phyloP scores from a whole-genome alignment of 225 moss, liverwort and hornwort genomes.

The Polytrichum commune region DNA sequence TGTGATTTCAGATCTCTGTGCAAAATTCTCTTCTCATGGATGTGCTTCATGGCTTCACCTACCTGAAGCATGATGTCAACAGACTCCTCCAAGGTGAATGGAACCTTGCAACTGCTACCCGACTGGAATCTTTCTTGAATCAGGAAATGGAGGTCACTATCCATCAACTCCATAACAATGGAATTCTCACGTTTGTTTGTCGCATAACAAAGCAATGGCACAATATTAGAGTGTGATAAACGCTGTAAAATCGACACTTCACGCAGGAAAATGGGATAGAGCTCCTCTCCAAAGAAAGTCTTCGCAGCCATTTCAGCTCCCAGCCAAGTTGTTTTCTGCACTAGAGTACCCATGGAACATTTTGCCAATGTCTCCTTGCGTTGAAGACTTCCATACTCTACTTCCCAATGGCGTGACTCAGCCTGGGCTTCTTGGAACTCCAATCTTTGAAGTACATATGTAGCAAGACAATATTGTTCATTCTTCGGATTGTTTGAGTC shows the following conservation, averaged over 20 bases:
- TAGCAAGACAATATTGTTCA: not conserved
- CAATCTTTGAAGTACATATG: not conserved
- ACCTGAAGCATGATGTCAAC: constrained; percentile 6
- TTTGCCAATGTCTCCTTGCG: not conserved
- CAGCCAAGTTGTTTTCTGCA: constrained; percentile 1
- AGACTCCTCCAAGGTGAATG: not conserved
- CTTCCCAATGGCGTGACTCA: not conserved
- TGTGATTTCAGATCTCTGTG: constrained; percentile 8
- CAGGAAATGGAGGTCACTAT: not conserved
- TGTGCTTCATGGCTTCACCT: not conserved
- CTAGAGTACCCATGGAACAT: not conserved
- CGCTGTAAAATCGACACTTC: not conserved
- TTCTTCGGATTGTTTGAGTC: not conserved
- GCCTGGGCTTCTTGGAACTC: not conserved
- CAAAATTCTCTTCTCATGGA: not conserved
- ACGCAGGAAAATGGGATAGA: not conserved
- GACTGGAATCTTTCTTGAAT: not conserved
- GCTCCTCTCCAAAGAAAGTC: not conserved
- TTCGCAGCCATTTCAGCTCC: constrained; percentile 1
- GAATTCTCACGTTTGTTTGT: not conserved
- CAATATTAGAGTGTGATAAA: not conserved
- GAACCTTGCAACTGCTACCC: not conserved
- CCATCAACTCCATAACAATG: constrained; percentile 5
- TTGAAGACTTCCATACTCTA: not conserved
- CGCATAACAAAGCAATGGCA: not conserved